Conservation (phyloP, 1,284 basidiomycete species). For the Papiliotrema laurentii region DNA sequence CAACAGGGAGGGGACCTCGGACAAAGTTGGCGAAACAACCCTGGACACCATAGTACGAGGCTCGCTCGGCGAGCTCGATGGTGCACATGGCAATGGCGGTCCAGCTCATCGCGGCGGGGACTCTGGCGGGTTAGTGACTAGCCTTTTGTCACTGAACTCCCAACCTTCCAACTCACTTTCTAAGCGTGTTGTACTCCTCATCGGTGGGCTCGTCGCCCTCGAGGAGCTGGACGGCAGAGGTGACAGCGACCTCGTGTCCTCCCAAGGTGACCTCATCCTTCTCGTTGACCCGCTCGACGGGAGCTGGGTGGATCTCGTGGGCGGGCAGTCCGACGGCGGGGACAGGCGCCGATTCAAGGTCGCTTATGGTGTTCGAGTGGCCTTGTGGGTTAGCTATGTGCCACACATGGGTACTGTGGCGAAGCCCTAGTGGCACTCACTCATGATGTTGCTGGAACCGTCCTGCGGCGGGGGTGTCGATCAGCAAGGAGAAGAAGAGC, state of each 20-base stretch:
- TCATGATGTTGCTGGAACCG: too few relatives aligned
- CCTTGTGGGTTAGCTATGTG: background rate
- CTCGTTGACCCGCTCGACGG: background rate
- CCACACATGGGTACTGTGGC: too few relatives aligned
- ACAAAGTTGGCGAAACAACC: slow-evolving; percentile 25
- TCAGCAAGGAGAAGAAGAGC: too few relatives aligned
- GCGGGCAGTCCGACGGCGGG: slow-evolving; percentile 17
- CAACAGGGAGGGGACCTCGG: background rate
- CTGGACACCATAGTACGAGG: slow-evolving; percentile 26
- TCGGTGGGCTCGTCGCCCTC: slow-evolving; percentile 5
- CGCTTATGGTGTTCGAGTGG: slow-evolving; percentile 1
- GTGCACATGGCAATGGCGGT: slow-evolving; percentile 37
- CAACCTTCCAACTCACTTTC: slow-evolving; percentile 14
- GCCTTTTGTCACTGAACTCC: background rate
- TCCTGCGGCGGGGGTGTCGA: too few relatives aligned
- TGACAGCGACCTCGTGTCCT: background rate
- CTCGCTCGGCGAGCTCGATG: slow-evolving; percentile 43
- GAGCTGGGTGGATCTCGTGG: background rate
- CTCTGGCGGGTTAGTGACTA: background rate
- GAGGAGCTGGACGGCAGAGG: background rate
- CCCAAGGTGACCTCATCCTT: background rate
- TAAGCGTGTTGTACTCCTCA: slow-evolving; percentile 11
- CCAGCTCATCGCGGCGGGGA: slow-evolving; percentile 13
- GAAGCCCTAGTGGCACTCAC: too few relatives aligned
- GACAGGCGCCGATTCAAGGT: slow-evolving; percentile 31